These are phyloP conservation scores for Arthrobotrys pseudoclavata DNA, from an alignment of 2,329 filamentous ascomycete species.

Conservation along the genomic window DNA sequence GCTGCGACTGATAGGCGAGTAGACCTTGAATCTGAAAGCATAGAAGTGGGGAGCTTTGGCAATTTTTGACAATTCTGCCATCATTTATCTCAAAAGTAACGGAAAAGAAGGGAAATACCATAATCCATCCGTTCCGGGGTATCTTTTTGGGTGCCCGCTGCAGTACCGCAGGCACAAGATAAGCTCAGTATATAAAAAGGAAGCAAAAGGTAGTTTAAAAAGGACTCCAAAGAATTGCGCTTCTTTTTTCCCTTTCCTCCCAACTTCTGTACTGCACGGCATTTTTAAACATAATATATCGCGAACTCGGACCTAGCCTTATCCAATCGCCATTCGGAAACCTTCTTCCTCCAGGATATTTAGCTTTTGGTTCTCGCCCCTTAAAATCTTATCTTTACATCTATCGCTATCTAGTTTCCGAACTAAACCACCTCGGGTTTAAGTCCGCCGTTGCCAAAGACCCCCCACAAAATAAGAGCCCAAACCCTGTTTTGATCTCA, in stretches of 20 bases:
- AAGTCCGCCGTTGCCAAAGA: conserved; percentile 29
- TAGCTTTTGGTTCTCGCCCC: conserved; percentile 24
- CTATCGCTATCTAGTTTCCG: conserved; percentile 20
- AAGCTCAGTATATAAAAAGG: conserved; percentile 47
- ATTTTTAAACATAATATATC: conserved; percentile 9
- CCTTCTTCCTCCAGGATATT: conserved; percentile 23
- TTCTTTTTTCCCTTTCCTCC: background rate
- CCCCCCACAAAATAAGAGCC: conserved; percentile 43
- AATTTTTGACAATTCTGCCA: conserved; percentile 8
- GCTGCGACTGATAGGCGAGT: conserved; percentile 39
- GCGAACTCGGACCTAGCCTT: conserved; percentile 12
- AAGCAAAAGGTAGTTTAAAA: conserved; percentile 16
- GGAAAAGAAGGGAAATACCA: conserved; percentile 20
- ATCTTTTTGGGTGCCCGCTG: conserved; percentile 10
- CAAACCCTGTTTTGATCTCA: conserved; percentile 53
- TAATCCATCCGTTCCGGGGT: conserved; percentile 30
- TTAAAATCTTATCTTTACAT: conserved; percentile 15
- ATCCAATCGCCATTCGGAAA: conserved; percentile 53
- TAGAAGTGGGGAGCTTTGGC: conserved; percentile 35
- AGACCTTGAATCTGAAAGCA: conserved; percentile 51
- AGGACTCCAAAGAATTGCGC: background rate
- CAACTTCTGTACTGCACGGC: background rate
- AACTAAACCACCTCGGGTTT: conserved; percentile 45
- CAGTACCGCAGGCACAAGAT: conserved; percentile 33
- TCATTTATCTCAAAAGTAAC: conserved; percentile 22